Conservation (phyloP, 2,329 filamentous ascomycete genomes). For the Ophiostoma montium region DNA sequence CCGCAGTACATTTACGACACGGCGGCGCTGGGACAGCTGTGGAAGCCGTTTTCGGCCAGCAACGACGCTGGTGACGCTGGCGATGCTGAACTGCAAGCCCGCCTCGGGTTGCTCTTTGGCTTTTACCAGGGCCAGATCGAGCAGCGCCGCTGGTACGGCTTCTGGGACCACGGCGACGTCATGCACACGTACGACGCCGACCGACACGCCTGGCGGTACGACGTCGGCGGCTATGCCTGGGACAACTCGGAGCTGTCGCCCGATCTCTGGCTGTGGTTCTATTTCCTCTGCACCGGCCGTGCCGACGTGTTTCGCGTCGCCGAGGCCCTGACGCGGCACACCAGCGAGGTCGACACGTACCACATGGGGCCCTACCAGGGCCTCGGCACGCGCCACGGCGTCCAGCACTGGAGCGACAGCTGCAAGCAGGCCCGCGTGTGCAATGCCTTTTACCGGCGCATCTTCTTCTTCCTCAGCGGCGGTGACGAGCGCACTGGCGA, state of each 20-base stretch:
- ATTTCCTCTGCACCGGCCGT: not conserved
- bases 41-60: not conserved
- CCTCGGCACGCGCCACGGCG: not conserved
- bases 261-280: not conserved
- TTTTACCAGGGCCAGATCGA: not conserved
- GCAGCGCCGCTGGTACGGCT: not conserved
- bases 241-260: not conserved
- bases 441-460: not conserved
- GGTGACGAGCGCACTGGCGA: not conserved
- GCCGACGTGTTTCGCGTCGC: not conserved
- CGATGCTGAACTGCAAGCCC: not conserved
- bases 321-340: not conserved
- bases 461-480: not conserved
- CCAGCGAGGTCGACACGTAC: not conserved
- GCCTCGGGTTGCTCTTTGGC: not conserved
- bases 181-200: not conserved
- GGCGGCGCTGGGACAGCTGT: not conserved
- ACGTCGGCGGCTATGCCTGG: not conserved
- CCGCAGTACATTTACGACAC: not conserved
- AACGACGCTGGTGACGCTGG: not conserved
- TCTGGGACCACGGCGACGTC: not conserved
- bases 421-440: not conserved
- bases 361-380: not conserved
- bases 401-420: conserved; percentile 1
- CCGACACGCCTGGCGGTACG: not conserved